Evolutionary conservation across 2,329 filamentous ascomycete genomes (phyloP), one percentile per base, ranked within the genome.

Genomic region (Verticillium longisporum): DNA sequence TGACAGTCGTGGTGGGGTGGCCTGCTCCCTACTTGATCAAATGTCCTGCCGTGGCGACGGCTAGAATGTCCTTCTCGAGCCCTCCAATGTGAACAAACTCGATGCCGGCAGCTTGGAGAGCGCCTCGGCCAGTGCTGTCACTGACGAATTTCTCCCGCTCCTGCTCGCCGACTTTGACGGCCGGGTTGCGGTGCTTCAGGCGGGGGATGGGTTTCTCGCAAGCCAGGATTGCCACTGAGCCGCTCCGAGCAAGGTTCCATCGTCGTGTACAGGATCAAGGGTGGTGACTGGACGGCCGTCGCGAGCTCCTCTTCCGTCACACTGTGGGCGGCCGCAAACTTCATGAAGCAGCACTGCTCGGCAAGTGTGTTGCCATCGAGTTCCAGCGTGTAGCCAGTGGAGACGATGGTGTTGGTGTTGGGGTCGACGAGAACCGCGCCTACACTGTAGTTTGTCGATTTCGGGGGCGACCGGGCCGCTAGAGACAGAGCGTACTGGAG

Each of bases 281-380:
- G 45, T 4, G 45, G 45, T 21, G 59, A 61, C 32, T 36, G 37
- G 7, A 89, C 68, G 14, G 80, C 74, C 18, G 77, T 69, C 14
- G 74, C 75, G 4, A 92, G 80, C 0, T 75, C 71, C 59, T 84
- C 83, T 65, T 89, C 87, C 0, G 80, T 62, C 0, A 81, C 76
- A 2, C 70, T 70, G 60, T 83, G 71, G 64, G 77, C 68, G 56
- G 77, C 69, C 1, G 84, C 79, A 14, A 88, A 82, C 73, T 99
- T 98, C 57, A 88, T 75, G 61, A 99, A 83, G 70, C 92, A 96
- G 74, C 89, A 94, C 77, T 99, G 92, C 72, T 99, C 95, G 3
- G 95, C 95, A 71, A 99, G 95, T 0, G 95, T 98, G 77, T 99
- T 99, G 53, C 94, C 95, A 0, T 87, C 82, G 4, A 93, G 85